Evolutionary conservation across 2,329 filamentous ascomycete species (phyloP), one percentile per base, ranked within the genome.

Genomic region (Pseudogymnoascus sp.): DNA sequence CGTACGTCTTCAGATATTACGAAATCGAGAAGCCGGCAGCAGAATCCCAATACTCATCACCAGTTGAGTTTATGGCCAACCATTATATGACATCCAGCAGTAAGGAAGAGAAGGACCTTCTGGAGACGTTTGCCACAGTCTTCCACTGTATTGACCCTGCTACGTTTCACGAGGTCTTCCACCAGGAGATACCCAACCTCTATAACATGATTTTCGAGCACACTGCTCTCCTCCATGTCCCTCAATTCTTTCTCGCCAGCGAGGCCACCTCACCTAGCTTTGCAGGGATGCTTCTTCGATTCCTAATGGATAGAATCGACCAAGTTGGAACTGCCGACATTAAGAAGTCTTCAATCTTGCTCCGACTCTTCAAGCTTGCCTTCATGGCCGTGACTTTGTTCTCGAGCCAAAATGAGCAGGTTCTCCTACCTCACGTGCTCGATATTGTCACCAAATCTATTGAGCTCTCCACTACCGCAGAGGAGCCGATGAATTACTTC

Each of bases 311-410:
- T 68, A 89, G 90, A 60, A 95, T 99, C 62, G 89, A 95, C 65
- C 90, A 99, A 71, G 91, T 99, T 43, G 94, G 94, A 20, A 94
- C 91, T 0, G 86, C 89, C 6, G 91, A 99, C 73, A 87, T 94
- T 60, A 91, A 90, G 71, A 96, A 93, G 74, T 93, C 94, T 0
- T 93, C 91, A 5, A 96, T 99, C 57, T 77, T 99, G 35, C 77
- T 99, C 58, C 84, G 95, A 61, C 84, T 99, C 59, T 99, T 97
- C 78, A 99, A 99, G 75, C 77, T 99, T 58, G 96, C 93, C 0
- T 99, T 99, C 74, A 99, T 99, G 94, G 95, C 95, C 0, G 94
- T 99, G 38, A 99, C 94, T 0, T 80, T 99, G 1, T 99, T 99
- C 73, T 91, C 91, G 0, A 82, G 84, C 7, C 92, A 97, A 71